Evolutionary conservation across 176 grass and related monocot genomes (phyloP).

Genomic region (Lolium perenne): DNA sequence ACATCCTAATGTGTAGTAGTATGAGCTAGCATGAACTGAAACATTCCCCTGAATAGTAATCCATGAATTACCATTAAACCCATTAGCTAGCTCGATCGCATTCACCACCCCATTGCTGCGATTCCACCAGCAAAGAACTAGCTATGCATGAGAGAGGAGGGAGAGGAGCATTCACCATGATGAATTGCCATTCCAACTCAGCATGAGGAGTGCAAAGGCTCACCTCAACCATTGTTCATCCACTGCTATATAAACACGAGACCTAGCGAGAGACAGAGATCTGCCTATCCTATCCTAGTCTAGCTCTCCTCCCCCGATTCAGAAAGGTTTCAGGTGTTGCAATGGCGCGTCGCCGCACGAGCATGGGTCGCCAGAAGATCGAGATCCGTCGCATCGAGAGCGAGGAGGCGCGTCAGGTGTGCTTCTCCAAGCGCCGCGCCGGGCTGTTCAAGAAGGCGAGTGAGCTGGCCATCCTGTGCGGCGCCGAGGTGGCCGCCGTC

Average conservation of each 20-base stretch:
- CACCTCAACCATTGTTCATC: neutral
- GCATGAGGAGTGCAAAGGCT: neutral
- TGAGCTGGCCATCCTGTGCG: constrained; percentile 58
- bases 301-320: neutral
- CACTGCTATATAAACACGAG: neutral
- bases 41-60: neutral
- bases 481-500: constrained; percentile 49
- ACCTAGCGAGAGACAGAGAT: neutral
- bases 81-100: neutral
- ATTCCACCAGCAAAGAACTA: neutral
- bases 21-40: neutral
- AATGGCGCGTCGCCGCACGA: constrained; percentile 26
- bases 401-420: constrained; percentile 41
- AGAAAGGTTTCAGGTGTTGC: neutral
- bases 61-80: neutral
- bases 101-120: neutral
- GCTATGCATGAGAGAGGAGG: neutral
- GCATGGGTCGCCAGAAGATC: constrained; percentile 53
- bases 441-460: constrained; percentile 66
- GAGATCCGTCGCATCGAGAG: constrained; percentile 42
- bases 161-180: neutral
- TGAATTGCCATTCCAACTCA: neutral
- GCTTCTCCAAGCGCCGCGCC: constrained; percentile 60
- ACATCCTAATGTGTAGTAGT: neutral
- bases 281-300: too few relatives aligned